Percentiles rank a stretch among this genome's conserved stretches.
Evolutionary conservation across 2,329 filamentous ascomycete species (phyloP).

Genomic region (Zarea fungicola): DNA sequence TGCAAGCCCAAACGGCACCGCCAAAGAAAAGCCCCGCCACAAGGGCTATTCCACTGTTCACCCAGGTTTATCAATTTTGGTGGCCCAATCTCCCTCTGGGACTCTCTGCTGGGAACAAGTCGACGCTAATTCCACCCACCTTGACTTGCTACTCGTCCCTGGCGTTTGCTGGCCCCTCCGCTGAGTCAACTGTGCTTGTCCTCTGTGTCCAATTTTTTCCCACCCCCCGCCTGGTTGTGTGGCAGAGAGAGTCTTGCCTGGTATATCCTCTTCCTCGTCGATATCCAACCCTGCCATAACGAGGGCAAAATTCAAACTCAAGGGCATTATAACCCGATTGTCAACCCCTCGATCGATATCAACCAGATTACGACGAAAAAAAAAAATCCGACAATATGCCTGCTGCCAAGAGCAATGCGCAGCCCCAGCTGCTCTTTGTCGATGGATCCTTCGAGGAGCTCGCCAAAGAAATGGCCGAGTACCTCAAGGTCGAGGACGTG

Average conservation of each 20-base stretch:
- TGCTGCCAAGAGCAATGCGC: slow-evolving; percentile 36
- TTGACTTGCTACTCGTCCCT: neutral
- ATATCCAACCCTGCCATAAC: slow-evolving; percentile 9
- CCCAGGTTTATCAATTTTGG: slow-evolving; percentile 22
- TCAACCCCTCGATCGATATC: slow-evolving; percentile 5
- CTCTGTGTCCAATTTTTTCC: slow-evolving; percentile 16
- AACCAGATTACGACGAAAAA: slow-evolving; percentile 5
- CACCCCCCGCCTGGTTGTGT: slow-evolving; percentile 5
- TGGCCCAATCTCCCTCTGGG: slow-evolving; percentile 19
- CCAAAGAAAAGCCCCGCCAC: slow-evolving; percentile 28
- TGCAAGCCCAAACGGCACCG: neutral
- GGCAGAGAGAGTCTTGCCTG: neutral
- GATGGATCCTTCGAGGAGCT: slow-evolving; percentile 94
- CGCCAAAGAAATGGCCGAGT: slow-evolving; percentile 88
- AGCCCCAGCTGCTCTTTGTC: slow-evolving; percentile 64
- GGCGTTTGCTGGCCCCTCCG: slow-evolving; percentile 6
- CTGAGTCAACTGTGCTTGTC: slow-evolving; percentile 9
- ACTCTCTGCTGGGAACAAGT: slow-evolving; percentile 2
- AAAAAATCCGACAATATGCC: slow-evolving; percentile 25
- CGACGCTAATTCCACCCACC: slow-evolving; percentile 9
- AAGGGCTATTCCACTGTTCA: slow-evolving; percentile 30
- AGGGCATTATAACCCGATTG: neutral
- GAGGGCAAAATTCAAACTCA: neutral
- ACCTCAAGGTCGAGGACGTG: slow-evolving; percentile 78
- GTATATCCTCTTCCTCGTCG: slow-evolving; percentile 2